Conservation (phyloP, 192 early-diverging fungal species). For the Linderina pennispora region DNA sequence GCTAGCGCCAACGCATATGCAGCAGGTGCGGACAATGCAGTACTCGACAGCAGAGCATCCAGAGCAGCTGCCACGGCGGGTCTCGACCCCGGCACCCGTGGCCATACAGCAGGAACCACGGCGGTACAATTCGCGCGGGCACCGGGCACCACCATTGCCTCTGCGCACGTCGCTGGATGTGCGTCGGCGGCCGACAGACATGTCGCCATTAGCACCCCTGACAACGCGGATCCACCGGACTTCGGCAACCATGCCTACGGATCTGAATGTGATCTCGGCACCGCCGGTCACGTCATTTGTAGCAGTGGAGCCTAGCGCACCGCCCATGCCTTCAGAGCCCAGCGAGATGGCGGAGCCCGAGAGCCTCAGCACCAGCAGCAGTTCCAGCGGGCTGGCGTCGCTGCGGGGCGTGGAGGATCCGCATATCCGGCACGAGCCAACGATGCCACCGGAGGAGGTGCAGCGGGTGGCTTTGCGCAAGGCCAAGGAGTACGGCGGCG, state of each 20-base stretch:
- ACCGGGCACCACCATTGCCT: no score
- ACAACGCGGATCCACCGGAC: conserved; percentile 21
- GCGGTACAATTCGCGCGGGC: no score
- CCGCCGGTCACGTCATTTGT: conserved; percentile 6
- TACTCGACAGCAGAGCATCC: no score
- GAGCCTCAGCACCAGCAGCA: conserved; percentile 1
- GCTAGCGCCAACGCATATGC: no score
- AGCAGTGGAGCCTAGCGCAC: conserved; percentile 19
- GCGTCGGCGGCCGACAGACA: no score
- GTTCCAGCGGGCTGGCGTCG: background rate
- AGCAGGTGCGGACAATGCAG: no score
- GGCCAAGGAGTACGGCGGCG: conserved; percentile 13
- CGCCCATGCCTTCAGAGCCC: conserved; percentile 12
- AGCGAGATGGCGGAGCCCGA: background rate
- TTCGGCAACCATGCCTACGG: conserved; percentile 18
- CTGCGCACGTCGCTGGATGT: no score
- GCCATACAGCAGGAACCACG: no score
- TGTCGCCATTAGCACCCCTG: no score
- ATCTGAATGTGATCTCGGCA: conserved; percentile 16
- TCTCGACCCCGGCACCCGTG: no score
- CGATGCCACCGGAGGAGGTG: conserved; percentile 20
- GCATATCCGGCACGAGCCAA: background rate
- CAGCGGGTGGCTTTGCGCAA: conserved; percentile 23
- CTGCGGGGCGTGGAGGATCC: background rate
- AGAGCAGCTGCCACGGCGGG: no score